Evolutionary conservation across 2,329 filamentous ascomycete genomes (phyloP), one percentile per base, ranked within the genome.

Genomic region (Arthroderma sp.): DNA sequence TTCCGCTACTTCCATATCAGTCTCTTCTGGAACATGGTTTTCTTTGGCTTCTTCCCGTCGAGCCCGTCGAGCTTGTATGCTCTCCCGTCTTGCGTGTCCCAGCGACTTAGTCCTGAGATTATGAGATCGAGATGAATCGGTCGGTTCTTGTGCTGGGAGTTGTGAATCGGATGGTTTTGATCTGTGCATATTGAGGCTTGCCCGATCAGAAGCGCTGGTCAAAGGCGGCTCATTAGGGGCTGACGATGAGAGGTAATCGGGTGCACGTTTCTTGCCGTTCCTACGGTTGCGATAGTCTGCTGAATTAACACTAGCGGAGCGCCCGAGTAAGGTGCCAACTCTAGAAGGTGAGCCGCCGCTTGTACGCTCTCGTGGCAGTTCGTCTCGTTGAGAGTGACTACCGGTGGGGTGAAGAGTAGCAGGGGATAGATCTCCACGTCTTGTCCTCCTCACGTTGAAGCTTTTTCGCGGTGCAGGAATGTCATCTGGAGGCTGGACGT

Each of bases 291-390:
- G 75, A 49, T 86, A 79, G 50, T 94, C 87, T 29, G 82, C 86
- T 1, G 86, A 91, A 57, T 88, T 94, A 44, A 95, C 88, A 58
- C 88, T 95, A 6, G 89, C 87, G 5, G 87, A 94, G 50, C 89
- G 77, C 32, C 85, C 86, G 11, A 95, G 69, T 6, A 79, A 80
- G 53, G 83, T 83, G 40, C 76, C 79, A 43, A 74, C 74, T 38
- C 76, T 74, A 15, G 78, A 70, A 40, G 68, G 66, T 43, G 62
- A 75, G 34, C 78, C 80, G 15, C 74, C 72, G 5, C 80, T 76
- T 51, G 74, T 65, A 1, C 84, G 83, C 0, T 86, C 83, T 48
- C 82, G 82, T 8, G 94, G 73, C 9, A 93, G 72, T 48, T 89
- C 86, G 48, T 81, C 78, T 52, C 88, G 82, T 48, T 87, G 83